These are phyloP conservation scores for Geotrichum reessii DNA, from an alignment of 1,139 yeast genomes.

Conservation along the genomic window DNA sequence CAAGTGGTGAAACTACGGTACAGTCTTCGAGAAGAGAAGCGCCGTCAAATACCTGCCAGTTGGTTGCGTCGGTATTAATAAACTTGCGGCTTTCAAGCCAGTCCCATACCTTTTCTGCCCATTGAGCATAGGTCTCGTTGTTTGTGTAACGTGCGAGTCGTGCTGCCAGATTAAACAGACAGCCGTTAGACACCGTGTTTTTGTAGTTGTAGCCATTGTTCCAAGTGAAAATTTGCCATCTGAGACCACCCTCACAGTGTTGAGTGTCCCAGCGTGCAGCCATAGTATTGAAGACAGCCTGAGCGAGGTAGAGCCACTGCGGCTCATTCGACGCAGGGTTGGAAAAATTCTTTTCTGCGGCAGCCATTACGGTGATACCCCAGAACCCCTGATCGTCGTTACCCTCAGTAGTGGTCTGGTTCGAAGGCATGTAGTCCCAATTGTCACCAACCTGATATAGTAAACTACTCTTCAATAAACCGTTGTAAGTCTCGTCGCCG, in stretches of 20 bases:
- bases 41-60: constrained; percentile 64
- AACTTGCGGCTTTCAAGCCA: constrained; percentile 69
- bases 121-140: constrained; percentile 65
- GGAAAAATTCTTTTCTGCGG: constrained; percentile 70
- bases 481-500: constrained; percentile 54
- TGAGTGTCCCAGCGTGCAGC: constrained; percentile 75
- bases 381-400: constrained; percentile 92
- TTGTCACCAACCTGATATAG: constrained; percentile 61
- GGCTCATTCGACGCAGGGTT: constrained; percentile 53
- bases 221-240: constrained; percentile 97
- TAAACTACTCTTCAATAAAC: constrained; percentile 52
- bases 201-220: constrained; percentile 90
- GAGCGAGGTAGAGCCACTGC: constrained; percentile 67
- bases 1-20: constrained; percentile 49
- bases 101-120: constrained; percentile 75
- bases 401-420: constrained; percentile 75
- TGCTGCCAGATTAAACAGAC: constrained; percentile 82
- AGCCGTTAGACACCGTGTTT: constrained; percentile 85
- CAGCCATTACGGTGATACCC: constrained; percentile 80
- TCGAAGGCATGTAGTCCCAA: constrained; percentile 66
- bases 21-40: constrained; percentile 60
- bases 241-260: constrained; percentile 77
- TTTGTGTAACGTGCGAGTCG: constrained; percentile 75
- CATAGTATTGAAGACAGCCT: constrained; percentile 87
- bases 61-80: constrained; percentile 37